These are phyloP conservation scores for Cladosporium sp. DNA, from an alignment of 2,329 filamentous ascomycete genomes.

Conservation along the genomic window DNA sequence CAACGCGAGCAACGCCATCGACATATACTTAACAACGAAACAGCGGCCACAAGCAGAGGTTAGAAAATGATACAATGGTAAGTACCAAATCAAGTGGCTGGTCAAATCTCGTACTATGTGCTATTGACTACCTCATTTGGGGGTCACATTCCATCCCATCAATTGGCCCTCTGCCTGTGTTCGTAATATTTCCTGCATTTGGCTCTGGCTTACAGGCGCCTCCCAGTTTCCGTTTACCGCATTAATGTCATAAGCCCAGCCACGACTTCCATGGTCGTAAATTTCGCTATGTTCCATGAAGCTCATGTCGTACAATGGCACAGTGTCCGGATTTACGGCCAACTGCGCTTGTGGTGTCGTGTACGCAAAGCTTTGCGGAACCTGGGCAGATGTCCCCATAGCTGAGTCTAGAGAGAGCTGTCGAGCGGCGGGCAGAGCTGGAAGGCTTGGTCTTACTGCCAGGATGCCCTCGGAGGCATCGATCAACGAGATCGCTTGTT, in stretches of 20 bases:
- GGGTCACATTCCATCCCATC: background rate
- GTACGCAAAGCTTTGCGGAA: background rate
- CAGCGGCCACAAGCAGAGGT: background rate
- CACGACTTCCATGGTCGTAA: background rate
- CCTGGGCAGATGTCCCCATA: no score
- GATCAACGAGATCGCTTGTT: slow-evolving; percentile 36
- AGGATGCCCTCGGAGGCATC: slow-evolving; percentile 9
- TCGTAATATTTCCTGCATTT: background rate
- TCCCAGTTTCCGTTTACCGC: background rate
- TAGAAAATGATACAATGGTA: background rate
- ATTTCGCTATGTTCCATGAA: background rate
- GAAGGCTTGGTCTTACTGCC: background rate
- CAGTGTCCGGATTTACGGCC: background rate
- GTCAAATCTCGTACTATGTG: background rate
- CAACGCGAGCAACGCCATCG: background rate
- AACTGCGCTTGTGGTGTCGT: background rate
- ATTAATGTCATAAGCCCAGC: background rate
- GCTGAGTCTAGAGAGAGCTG: background rate
- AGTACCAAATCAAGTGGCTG: background rate
- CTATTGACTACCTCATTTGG: background rate
- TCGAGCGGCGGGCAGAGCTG: background rate
- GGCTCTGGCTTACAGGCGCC: background rate
- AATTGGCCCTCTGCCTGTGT: background rate
- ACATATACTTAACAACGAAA: background rate
- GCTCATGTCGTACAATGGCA: background rate